These are phyloP conservation scores for Gorgonomyces haynaldii DNA, from an alignment of 192 early-diverging fungal genomes.

Conservation along the genomic window DNA sequence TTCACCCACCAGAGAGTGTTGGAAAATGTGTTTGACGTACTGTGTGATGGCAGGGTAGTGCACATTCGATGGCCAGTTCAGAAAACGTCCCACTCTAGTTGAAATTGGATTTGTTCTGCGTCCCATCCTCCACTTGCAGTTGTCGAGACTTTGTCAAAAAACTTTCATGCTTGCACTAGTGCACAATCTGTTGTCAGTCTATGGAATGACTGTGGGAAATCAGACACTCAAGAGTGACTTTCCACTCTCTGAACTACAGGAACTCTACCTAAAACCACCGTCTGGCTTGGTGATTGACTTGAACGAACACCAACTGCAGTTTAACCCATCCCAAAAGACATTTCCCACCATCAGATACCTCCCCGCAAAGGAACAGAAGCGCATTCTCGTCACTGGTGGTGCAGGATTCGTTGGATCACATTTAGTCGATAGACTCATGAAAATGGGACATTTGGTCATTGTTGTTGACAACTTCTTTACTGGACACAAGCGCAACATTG, in stretches of 20 bases:
- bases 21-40: constrained; percentile 44
- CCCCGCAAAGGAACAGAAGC: constrained; percentile 38
- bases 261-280: no score
- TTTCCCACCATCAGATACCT: constrained; percentile 53
- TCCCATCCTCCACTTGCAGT: no score
- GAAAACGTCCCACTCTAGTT: constrained; percentile 22
- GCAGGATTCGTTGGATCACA: constrained; percentile 83
- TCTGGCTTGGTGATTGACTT: no score
- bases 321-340: constrained; percentile 7
- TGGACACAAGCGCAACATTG: constrained; percentile 56
- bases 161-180: no score
- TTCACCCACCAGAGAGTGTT: constrained; percentile 20
- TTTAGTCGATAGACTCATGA: constrained; percentile 62
- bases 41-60: constrained; percentile 26
- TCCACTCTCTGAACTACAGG: no score
- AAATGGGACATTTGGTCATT: constrained; percentile 72
- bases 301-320: no score
- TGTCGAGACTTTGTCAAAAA: no score
- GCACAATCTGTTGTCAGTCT: no score
- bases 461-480: constrained; percentile 61
- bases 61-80: constrained; percentile 43
- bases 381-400: constrained; percentile 73
- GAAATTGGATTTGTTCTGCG: constrained; percentile 33
- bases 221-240: no score
- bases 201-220: no score